Evolutionary conservation across 305 asterid genomes (phyloP).

Genomic region (Fraxinus angustifolia): DNA sequence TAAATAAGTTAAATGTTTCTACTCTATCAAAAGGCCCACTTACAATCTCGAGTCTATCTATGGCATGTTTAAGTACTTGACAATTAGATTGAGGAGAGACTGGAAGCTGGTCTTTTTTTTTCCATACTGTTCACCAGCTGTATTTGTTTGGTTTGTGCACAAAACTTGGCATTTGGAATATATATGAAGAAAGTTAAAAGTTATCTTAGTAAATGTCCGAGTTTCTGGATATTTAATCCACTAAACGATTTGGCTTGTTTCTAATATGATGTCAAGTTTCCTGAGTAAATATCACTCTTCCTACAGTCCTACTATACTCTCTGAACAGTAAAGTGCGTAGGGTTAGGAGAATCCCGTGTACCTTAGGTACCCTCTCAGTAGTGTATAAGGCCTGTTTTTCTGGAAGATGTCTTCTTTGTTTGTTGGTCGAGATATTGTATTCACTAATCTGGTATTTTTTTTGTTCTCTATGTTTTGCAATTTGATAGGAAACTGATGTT

Average conservation of each 20-base stretch:
- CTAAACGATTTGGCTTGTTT: neutral
- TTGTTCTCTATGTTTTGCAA: slow-evolving; percentile 8
- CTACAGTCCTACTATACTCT: neutral
- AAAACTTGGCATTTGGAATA: neutral
- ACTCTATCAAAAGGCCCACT: neutral
- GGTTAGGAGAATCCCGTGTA: neutral
- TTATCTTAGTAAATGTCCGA: neutral
- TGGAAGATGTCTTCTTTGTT: slow-evolving; percentile 4
- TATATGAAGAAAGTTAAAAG: neutral
- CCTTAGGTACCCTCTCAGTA: neutral
- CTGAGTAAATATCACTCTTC: neutral
- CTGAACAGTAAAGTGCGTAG: neutral
- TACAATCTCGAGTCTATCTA: neutral
- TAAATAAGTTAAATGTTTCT: neutral
- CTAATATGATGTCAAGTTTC: slow-evolving; percentile 3
- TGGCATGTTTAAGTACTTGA: neutral
- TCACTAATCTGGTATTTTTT: slow-evolving; percentile 9
- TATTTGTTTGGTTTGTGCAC: neutral
- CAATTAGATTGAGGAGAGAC: neutral
- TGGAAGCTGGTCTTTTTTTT: neutral
- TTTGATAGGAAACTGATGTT: slow-evolving; percentile 58
- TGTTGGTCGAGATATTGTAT: slow-evolving; percentile 5
- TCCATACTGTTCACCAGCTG: neutral
- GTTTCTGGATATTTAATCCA: neutral
- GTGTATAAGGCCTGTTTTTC: neutral